phyloP scores from a whole-genome alignment of 169 alveolate species.

The Blepharisma undulans region DNA sequence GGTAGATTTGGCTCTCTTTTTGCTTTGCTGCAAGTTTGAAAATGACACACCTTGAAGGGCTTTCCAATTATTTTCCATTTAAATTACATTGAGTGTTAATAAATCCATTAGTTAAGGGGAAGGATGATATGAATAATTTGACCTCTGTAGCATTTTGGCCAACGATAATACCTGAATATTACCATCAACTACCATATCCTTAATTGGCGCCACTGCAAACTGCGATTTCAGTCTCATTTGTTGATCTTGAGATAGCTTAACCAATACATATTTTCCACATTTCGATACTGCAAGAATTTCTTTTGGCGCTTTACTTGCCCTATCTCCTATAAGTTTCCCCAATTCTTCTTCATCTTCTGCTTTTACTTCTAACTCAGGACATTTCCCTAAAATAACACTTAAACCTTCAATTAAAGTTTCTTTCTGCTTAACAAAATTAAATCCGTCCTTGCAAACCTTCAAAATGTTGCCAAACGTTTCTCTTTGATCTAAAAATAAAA shows the following conservation, averaged over 20 bases:
- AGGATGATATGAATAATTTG: constrained; percentile 13
- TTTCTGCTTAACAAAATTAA: not conserved
- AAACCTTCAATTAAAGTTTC: constrained; percentile 7
- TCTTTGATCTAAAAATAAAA: not conserved
- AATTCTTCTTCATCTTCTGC: constrained; percentile 27
- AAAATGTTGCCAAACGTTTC: not conserved
- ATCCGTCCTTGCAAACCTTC: constrained; percentile 5
- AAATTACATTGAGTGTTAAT: not conserved
- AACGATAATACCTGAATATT: not conserved
- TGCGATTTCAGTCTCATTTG: constrained; percentile 12
- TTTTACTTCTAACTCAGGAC: not conserved
- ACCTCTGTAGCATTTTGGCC: not conserved
- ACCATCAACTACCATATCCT: not conserved
- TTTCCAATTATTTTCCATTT: not conserved
- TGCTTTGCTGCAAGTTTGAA: not conserved
- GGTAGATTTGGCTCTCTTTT: not conserved
- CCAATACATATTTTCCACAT: constrained; percentile 17
- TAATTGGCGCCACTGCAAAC: not conserved
- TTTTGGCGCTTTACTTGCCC: not conserved
- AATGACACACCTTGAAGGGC: not conserved
- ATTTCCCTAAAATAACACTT: not conserved
- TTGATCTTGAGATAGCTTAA: constrained; percentile 10
- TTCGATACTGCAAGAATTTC: not conserved
- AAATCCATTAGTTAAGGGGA: not conserved
- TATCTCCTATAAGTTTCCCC: not conserved